Evolutionary conservation across 306 rosid species (phyloP), one percentile per base, ranked within the genome.

Genomic region (Acacia crassicarpa): DNA sequence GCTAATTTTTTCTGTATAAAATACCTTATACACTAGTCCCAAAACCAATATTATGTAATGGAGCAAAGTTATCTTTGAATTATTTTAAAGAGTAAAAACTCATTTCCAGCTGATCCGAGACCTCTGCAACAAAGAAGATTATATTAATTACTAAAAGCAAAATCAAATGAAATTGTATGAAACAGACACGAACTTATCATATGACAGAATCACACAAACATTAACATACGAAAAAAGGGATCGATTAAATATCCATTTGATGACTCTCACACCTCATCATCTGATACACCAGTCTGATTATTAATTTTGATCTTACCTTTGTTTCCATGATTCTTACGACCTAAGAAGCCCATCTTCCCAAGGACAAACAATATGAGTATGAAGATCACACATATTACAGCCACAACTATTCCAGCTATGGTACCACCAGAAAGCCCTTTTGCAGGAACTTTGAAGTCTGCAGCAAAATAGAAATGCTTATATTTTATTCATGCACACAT

Each of bases 401-500:
- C 79, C 78, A 91, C 94, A 83, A 91, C 61, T 53, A 53, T 92
- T 74, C 93, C 98, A 32, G 78, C 91, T 83, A 94, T 92, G 30
- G 84, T 90, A 76, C 91, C 92, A 68, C 83, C 83, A 74, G 98
- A 90, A 45, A 92, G 45, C 7, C 90, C 85, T 17, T 88, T 84
- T 8, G 86, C 48, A 66, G 75, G 85, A 78, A 84, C 84, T 33
- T 87, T 67, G 70, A 89, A 94, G 86, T 90, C 97, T 92, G 70
- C n/a, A 71, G 78, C 51, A 78, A 78, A 61, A 69, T 46, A 53
- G 23, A 82, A 58, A 33, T 83, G 20, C 71, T 82, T 74, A 51
- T 14, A 51, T 51, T 16, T 51, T 51, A 51, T 51, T 17, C n/a
- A 51, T 1, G 17, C 54, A 48, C n/a, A n/a, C n/a, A n/a, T n/a